These are phyloP conservation scores for Luffa acutangula DNA, from an alignment of 306 rosid species.

Conservation along the genomic window DNA sequence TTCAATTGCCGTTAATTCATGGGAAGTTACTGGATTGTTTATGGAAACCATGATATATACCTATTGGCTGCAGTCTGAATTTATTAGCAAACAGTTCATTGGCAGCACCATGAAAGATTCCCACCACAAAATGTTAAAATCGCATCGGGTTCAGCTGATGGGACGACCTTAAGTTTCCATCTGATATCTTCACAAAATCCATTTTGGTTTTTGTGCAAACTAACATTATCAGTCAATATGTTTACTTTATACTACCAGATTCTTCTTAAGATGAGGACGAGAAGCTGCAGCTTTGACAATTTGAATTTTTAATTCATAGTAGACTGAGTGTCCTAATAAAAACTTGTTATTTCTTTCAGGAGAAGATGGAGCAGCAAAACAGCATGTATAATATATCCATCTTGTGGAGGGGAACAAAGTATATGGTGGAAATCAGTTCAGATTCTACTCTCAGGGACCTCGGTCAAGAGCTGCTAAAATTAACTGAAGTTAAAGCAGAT, in stretches of 20 bases:
- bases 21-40: background rate
- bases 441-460: constrained; percentile 60
- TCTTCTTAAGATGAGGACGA: background rate
- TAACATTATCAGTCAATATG: background rate
- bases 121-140: background rate
- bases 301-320: background rate
- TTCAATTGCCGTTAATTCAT: background rate
- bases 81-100: background rate
- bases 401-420: constrained; percentile 73
- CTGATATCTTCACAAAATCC: background rate
- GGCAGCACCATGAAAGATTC: background rate
- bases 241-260: background rate
- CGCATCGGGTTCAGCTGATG: background rate
- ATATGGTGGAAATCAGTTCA: constrained; percentile 36
- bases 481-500: constrained; percentile 55
- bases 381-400: constrained; percentile 28
- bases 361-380: constrained; percentile 41
- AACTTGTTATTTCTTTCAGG: constrained; percentile 30
- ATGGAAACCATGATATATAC: background rate
- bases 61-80: background rate
- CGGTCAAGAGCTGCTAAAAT: constrained; percentile 52
- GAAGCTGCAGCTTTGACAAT: background rate
- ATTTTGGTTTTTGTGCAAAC: background rate
- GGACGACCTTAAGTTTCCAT: background rate
- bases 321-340: background rate